Evolutionary conservation across 495 filamentous ascomycete genomes (phyloP), one percentile per base, ranked within the genome.

Genomic region (Recurvomyces mirabilis): DNA sequence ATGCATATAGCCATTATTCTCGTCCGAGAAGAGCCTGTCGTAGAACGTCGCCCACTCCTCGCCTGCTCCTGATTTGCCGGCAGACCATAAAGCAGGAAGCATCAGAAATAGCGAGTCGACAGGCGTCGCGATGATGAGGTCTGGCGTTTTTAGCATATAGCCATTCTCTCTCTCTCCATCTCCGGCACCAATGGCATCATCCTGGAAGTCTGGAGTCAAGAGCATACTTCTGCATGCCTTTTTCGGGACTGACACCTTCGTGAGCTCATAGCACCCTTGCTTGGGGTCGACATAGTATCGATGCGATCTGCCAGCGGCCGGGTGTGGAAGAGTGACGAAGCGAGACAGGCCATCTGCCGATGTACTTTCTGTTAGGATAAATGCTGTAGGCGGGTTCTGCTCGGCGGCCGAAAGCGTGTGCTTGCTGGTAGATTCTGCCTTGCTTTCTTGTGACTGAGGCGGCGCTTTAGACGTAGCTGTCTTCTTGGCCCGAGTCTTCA

Each of bases 211-310:
- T 13, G 47, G 42, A 21, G 73, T 65, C 38, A 85, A 60, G 3
- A 89, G 68, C 81, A 81, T 84, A 56, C 84, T 87, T 39, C 73
- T 66, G 21, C 74, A 75, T 0, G 64, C 65, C 4, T 63, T 60
- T 31, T 71, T 74, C 23, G 85, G 72, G 5, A 84, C 70, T 10
- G 76, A 61, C 53, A 96, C 70, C 29, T 72, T 72, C 12, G 78
- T 94, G 65, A 96, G 87, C 58, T 98, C 91, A 64, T 82, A 87
- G 48, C 94, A 68, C 20, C 89, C 91, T 10, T 73, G 73, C 22
- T 72, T 60, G 3, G 87, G 84, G 58, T 87, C 91, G 57, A 86
- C 78, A 46, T 86, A 74, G 60, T 88, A 96, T 45, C 84, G 74
- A 35, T 68, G 73, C 5, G 79, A 72, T 12, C 65, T 68, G 17